A percentile compares a stretch with the other conserved stretches of the same genome.
phyloP scores from a whole-genome alignment of 805 yeast genomes.

The Candida morakotiae region DNA sequence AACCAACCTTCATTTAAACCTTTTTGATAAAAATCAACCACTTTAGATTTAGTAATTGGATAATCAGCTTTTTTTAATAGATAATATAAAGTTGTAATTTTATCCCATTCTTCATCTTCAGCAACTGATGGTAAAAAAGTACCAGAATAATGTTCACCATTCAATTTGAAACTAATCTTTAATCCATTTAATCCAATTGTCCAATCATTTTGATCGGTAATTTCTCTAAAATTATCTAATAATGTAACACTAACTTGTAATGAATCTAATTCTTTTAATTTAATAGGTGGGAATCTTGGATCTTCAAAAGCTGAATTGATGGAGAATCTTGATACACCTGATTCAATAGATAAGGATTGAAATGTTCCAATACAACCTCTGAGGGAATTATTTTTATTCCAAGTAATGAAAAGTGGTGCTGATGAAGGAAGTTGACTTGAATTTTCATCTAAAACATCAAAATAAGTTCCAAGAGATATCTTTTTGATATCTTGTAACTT shows the following conservation, averaged over 20 bases:
- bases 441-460: conserved; percentile 11
- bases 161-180: conserved; percentile 46
- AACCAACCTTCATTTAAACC: conserved; percentile 33
- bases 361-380: conserved; percentile 97
- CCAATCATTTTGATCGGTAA: conserved; percentile 65
- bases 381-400: conserved; percentile 57
- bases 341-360: conserved; percentile 44
- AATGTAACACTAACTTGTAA: conserved; percentile 64
- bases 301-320: conserved; percentile 68
- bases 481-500: conserved; percentile 14
- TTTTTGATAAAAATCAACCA: conserved; percentile 20
- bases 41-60: conserved; percentile 11
- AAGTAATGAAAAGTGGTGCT: conserved; percentile 81
- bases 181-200: conserved; percentile 80
- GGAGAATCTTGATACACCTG: conserved; percentile 62
- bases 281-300: conserved; percentile 68
- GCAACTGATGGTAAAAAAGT: conserved; percentile 93
- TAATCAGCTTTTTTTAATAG: conserved; percentile 72
- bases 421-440: conserved; percentile 13
- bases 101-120: conserved; percentile 78
- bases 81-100: conserved; percentile 63
- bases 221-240: conserved; percentile 53
- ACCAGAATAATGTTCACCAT: conserved; percentile 49
- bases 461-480: conserved; percentile 13
- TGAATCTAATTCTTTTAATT: conserved; percentile 43